Conservation (phyloP, 208 protist species). For the Acanthamoeba triangularis region DNA sequence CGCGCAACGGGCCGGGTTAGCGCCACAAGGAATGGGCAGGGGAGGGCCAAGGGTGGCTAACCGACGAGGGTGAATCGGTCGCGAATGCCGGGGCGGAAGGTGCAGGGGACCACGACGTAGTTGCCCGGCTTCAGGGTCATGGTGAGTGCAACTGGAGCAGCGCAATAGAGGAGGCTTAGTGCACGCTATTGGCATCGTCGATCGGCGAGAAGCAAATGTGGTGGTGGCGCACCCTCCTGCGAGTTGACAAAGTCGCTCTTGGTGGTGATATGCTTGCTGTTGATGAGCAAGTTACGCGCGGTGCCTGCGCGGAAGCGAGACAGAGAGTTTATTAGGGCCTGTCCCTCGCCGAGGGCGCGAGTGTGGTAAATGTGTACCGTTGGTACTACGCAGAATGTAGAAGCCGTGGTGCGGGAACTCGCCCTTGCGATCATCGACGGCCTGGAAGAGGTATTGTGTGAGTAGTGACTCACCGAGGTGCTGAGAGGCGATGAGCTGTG, state of each 20-base stretch:
- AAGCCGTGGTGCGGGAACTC: slow-evolving; percentile 58
- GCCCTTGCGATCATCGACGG: background rate
- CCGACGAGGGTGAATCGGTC: background rate
- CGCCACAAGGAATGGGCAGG: background rate
- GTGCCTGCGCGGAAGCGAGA: background rate
- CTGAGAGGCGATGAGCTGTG: background rate
- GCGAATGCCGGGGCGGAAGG: slow-evolving; percentile 51
- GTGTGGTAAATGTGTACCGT: background rate
- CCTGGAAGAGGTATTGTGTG: background rate
- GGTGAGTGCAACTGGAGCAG: background rate
- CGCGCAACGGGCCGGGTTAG: background rate
- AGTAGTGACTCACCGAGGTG: background rate
- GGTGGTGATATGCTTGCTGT: slow-evolving; percentile 24
- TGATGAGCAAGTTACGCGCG: slow-evolving; percentile 8
- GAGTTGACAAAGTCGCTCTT: slow-evolving; percentile 73
- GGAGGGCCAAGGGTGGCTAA: background rate
- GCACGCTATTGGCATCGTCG: background rate
- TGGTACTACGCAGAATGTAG: slow-evolving; percentile 63
- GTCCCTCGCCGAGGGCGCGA: background rate
- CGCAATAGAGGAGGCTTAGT: background rate
- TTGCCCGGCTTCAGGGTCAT: slow-evolving; percentile 23
- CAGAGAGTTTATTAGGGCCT: background rate
- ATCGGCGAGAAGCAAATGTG: no score
- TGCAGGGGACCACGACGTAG: slow-evolving; percentile 73
- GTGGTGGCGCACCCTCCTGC: background rate